Base-by-base conservation (phyloP, 768 basidiomycete species). In the Mycena alexandri region DNA sequence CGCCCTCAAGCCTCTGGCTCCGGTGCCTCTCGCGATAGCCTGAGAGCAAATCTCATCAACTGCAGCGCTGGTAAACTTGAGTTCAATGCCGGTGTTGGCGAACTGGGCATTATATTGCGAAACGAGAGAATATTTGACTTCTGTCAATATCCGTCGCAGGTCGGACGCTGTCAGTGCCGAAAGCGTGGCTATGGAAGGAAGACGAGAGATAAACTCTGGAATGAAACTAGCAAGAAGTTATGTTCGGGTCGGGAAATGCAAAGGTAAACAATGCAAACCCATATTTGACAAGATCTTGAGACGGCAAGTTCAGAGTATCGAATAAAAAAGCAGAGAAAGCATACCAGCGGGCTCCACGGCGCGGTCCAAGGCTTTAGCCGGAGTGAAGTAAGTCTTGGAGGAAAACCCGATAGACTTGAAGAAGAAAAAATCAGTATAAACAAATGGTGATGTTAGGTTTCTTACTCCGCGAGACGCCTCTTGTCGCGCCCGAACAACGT, bases 161-260 rank as follows among this genome's bases (percentile, higher is more conserved):
- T 98, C 97, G 13, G 87, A 75, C 12, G 92, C 86, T 7, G 93
- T 91, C 3, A 98, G 84, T 8, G 93, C 91, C 8, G 91, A 78
- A 8, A 99, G 85, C 1, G 94, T 89, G 5, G 96, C 93, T 41
- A 96, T 85, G n/a, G 95, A 91, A 6, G 96, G 96, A n/a, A 98
- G 79, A 33, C 97, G 92, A 19, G 93, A 95, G 56, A 97, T 87
- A 72, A 99, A 98, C 79, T 99, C 96, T 24, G 96, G 96, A 64
- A 98, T 98, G 69, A 98, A 93, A 4, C 93, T 93, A 64, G 9
- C 51, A 34, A 33, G 21, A 25, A 62, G 38, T 71, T 61, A n/a
- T 54, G 53, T 21, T 34, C 50, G 42, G 71, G 47, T 24, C 16
- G 51, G 11, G 6, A 43, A 11, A 41, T 24, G 33, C 43, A n/a